Conservation (phyloP, 345 rosid species). For the Turritis glabra region DNA sequence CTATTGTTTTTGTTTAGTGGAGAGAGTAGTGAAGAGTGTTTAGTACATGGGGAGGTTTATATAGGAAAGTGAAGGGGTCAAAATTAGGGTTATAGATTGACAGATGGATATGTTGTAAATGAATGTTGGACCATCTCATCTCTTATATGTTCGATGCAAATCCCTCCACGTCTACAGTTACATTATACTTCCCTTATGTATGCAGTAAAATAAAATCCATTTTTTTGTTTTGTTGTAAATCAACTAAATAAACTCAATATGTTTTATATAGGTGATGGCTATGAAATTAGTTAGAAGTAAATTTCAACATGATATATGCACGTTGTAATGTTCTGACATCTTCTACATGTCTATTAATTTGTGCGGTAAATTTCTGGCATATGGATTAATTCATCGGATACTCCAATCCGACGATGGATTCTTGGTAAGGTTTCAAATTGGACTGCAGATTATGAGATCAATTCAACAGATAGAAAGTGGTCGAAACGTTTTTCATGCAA, state of each 20-base stretch:
- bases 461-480: background rate
- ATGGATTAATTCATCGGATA: background rate
- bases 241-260: background rate
- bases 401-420: background rate
- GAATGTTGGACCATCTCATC: constrained; percentile 31
- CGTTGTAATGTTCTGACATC: background rate
- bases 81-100: constrained; percentile 28
- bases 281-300: background rate
- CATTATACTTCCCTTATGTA: constrained; percentile 9
- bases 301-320: background rate
- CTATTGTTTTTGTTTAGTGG: constrained; percentile 9
- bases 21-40: constrained; percentile 24
- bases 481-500: background rate
- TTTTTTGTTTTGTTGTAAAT: background rate
- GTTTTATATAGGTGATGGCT: background rate
- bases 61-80: constrained; percentile 27
- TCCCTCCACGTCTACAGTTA: constrained; percentile 30
- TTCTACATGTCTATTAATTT: background rate
- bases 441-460: background rate
- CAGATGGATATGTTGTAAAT: constrained; percentile 27
- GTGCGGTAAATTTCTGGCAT: background rate
- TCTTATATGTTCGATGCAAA: constrained; percentile 29
- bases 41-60: constrained; percentile 18
- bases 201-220: background rate
- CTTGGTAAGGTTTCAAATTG: background rate